Evolutionary conservation across 139 green algal species (phyloP).

Genomic region (Micromonas commoda): DNA sequence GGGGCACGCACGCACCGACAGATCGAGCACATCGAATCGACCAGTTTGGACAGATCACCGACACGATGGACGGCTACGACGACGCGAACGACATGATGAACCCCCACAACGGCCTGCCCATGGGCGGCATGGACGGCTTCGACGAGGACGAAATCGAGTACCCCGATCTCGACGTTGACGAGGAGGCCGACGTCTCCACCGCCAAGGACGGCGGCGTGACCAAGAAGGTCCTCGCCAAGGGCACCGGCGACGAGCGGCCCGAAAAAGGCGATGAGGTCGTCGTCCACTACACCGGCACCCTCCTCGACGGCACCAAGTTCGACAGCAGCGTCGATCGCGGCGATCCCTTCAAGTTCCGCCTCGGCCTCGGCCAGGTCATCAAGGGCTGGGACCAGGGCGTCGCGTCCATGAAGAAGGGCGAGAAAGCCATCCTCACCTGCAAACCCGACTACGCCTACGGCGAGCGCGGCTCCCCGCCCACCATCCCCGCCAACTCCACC

Average conservation of each 20-base stretch:
- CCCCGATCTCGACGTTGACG: neutral
- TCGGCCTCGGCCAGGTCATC: conserved; percentile 73
- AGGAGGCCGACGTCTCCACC: neutral
- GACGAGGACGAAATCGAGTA: neutral
- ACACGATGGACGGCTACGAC: no score
- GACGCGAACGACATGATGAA: neutral
- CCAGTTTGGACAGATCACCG: no score
- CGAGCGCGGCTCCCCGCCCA: conserved; percentile 65
- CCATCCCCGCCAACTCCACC: conserved; percentile 81
- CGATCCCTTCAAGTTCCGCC: conserved; percentile 76
- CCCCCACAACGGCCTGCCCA: no score
- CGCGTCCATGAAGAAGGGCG: conserved; percentile 83
- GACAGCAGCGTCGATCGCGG: conserved; percentile 76
- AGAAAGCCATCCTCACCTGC: conserved; percentile 62
- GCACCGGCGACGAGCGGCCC: conserved; percentile 2
- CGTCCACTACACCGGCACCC: conserved; percentile 93
- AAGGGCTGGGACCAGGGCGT: conserved; percentile 94
- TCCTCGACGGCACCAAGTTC: conserved; percentile 88
- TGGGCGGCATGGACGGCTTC: no score
- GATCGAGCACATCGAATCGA: no score
- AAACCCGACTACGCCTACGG: conserved; percentile 89
- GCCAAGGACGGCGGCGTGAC: conserved; percentile 9
- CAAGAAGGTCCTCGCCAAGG: conserved; percentile 2
- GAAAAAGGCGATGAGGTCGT: conserved; percentile 25
- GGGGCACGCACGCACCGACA: no score